phyloP scores from a whole-genome alignment of 768 basidiomycete genomes.

The Floccularia luteovirens region DNA sequence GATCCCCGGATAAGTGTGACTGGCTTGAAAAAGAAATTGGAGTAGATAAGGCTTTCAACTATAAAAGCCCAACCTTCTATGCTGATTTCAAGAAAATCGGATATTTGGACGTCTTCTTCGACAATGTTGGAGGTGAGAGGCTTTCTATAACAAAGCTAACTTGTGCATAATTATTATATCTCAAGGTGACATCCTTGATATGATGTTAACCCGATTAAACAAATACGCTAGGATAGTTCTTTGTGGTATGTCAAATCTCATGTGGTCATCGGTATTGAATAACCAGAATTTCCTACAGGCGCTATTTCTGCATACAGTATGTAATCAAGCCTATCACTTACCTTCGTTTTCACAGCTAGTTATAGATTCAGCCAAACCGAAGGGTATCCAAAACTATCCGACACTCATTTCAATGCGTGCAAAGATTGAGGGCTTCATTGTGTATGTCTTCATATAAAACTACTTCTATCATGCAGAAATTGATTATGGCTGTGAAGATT shows the following conservation, averaged over 20 bases:
- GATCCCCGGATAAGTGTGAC: slow-evolving; percentile 72
- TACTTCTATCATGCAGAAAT: not conserved
- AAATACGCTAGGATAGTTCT: slow-evolving; percentile 70
- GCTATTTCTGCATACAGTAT: slow-evolving; percentile 82
- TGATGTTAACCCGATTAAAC: slow-evolving; percentile 69
- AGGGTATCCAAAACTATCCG: slow-evolving; percentile 59
- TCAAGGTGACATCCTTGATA: slow-evolving; percentile 69
- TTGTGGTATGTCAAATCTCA: slow-evolving; percentile 63
- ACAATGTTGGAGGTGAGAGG: slow-evolving; percentile 60
- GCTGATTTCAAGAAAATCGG: slow-evolving; percentile 71
- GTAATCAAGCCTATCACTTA: slow-evolving; percentile 11
- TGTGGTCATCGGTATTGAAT: not conserved
- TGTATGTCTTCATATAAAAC: slow-evolving; percentile 32
- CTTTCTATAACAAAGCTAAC: not conserved
- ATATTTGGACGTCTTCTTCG: slow-evolving; percentile 80
- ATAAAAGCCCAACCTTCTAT: slow-evolving; percentile 71
- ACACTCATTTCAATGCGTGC: slow-evolving; percentile 73
- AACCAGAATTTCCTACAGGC: slow-evolving; percentile 28
- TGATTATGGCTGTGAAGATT: slow-evolving; percentile 33
- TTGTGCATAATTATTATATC: not conserved
- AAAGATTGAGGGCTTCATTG: slow-evolving; percentile 77
- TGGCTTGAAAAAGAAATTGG: slow-evolving; percentile 85
- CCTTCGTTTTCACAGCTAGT: not conserved
- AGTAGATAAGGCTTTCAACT: slow-evolving; percentile 78
- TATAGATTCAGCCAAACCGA: slow-evolving; percentile 50